These are phyloP conservation scores for Fusarium sp. DNA, from an alignment of 2,329 filamentous ascomycete species.

Conservation along the genomic window DNA sequence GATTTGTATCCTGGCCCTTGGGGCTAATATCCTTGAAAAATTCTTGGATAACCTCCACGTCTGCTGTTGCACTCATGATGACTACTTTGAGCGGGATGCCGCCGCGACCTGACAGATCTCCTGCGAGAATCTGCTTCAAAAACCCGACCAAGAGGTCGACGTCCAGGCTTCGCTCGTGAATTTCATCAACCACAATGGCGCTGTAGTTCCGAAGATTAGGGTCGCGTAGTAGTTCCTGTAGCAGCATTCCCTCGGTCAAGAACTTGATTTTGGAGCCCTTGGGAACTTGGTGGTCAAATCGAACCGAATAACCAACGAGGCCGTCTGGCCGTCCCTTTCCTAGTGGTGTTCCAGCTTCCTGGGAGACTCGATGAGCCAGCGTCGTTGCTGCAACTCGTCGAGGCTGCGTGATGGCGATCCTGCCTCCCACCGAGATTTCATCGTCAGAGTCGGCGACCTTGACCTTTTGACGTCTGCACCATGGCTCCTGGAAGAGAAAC, in stretches of 20 bases:
- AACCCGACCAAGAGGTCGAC: constrained; percentile 94
- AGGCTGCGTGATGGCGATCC: constrained; percentile 95
- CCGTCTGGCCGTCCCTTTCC: constrained; percentile 59
- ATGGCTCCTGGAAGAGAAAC: constrained; percentile 83
- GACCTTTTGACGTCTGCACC: constrained; percentile 78
- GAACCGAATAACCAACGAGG: constrained; percentile 90
- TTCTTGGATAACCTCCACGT: constrained; percentile 81
- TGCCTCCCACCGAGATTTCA: constrained; percentile 76
- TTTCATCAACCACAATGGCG: constrained; percentile 93
- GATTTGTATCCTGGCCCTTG: constrained; percentile 29
- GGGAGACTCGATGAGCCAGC: constrained; percentile 87
- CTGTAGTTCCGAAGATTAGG: constrained; percentile 88
- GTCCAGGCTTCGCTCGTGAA: constrained; percentile 95
- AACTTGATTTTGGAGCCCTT: constrained; percentile 91
- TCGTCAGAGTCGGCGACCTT: constrained; percentile 58
- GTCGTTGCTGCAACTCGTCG: constrained; percentile 94
- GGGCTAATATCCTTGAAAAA: constrained; percentile 75
- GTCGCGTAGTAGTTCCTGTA: constrained; percentile 93
- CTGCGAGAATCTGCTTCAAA: constrained; percentile 80
- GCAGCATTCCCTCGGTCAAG: constrained; percentile 94
- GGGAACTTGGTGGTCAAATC: constrained; percentile 92
- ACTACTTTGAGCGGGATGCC: constrained; percentile 88
- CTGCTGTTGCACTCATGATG: constrained; percentile 97
- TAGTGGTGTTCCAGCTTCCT: constrained; percentile 76
- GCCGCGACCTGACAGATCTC: constrained; percentile 75